Evolutionary conservation across 257 asterid species (phyloP).

Genomic region (Ocimum tenuiflorum): DNA sequence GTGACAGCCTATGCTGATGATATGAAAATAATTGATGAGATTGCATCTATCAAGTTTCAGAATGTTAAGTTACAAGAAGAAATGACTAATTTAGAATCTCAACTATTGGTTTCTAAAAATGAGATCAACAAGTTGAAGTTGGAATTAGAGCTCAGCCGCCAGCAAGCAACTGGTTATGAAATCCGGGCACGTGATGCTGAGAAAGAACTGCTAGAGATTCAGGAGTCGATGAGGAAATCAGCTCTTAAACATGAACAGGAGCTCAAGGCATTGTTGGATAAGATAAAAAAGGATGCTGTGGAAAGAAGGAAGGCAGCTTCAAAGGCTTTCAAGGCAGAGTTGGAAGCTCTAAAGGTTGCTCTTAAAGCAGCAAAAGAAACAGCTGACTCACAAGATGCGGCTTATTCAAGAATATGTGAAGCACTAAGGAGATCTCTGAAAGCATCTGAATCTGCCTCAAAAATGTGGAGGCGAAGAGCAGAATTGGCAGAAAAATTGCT

Average conservation of each 20-base stretch:
- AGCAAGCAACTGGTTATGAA: conserved; percentile 6
- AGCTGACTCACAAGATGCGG: conserved; percentile 10
- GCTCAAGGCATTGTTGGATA: conserved; percentile 7
- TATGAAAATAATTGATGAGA: neutral
- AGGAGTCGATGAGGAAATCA: conserved; percentile 7
- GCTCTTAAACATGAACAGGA: conserved; percentile 9
- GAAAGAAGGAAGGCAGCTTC: conserved; percentile 12
- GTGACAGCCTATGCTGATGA: conserved; percentile 1
- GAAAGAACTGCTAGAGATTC: conserved; percentile 3
- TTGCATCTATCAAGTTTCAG: conserved; percentile 10
- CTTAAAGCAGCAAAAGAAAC: conserved; percentile 16
- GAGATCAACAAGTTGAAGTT: conserved; percentile 5
- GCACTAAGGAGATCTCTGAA: conserved; percentile 13
- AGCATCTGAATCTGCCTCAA: conserved; percentile 14
- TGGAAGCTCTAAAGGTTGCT: conserved; percentile 12
- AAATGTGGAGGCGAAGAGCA: conserved; percentile 13
- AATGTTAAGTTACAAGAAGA: conserved; percentile 8
- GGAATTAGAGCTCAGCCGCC: conserved; percentile 12
- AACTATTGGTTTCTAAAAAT: neutral
- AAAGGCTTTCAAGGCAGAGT: conserved; percentile 9
- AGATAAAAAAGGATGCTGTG: conserved; percentile 5
- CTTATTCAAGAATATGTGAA: conserved; percentile 10
- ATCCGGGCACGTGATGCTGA: neutral
- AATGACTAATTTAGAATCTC: conserved; percentile 13
- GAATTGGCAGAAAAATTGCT: conserved; percentile 8